A percentile compares a stretch with the other conserved stretches of the same genome.
Evolutionary conservation across 2,329 filamentous ascomycete genomes (phyloP).

Genomic region (Talaromyces rugulosus): DNA sequence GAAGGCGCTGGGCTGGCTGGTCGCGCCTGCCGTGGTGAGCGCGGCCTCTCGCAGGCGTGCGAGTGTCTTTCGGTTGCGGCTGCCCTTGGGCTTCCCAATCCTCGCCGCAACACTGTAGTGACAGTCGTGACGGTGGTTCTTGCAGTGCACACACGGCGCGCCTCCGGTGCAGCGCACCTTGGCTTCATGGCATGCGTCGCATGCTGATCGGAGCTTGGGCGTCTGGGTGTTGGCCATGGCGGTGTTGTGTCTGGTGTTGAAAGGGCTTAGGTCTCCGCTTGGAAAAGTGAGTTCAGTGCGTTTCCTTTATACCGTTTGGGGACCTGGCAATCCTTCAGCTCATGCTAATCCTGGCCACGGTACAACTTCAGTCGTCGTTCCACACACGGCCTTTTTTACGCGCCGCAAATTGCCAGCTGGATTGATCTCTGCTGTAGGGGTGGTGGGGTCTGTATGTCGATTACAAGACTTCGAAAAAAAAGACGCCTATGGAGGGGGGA

Average conservation of each 20-base stretch:
- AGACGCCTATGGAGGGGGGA: not conserved
- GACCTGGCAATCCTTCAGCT: not conserved
- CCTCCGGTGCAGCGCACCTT: constrained; percentile 14
- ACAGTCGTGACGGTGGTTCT: constrained; percentile 10
- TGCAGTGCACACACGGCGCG: constrained; percentile 11
- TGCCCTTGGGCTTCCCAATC: constrained; percentile 14
- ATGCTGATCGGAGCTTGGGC: constrained; percentile 14
- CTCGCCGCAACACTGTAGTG: constrained; percentile 12
- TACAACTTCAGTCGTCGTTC: not conserved
- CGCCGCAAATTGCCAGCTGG: not conserved
- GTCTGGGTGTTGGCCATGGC: constrained; percentile 9
- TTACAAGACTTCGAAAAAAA: not conserved
- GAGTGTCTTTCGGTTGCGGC: constrained; percentile 13
- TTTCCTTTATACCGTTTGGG: not conserved
- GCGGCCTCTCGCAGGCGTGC: constrained; percentile 11
- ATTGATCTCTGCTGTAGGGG: not conserved
- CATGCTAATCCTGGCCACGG: not conserved
- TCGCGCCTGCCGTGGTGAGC: not conserved
- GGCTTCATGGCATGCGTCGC: constrained; percentile 13
- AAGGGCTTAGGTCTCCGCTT: not conserved
- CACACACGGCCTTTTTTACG: not conserved
- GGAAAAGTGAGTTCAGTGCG: not conserved
- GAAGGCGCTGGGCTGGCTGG: constrained; percentile 2
- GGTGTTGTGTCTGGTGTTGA: not conserved
- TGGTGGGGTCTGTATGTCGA: not conserved